Percentiles rank a stretch among this genome's conserved stretches.
These are phyloP conservation scores for Schizochytrium sp. DNA, from an alignment of 108 stramenopile species.

Conservation along the genomic window DNA sequence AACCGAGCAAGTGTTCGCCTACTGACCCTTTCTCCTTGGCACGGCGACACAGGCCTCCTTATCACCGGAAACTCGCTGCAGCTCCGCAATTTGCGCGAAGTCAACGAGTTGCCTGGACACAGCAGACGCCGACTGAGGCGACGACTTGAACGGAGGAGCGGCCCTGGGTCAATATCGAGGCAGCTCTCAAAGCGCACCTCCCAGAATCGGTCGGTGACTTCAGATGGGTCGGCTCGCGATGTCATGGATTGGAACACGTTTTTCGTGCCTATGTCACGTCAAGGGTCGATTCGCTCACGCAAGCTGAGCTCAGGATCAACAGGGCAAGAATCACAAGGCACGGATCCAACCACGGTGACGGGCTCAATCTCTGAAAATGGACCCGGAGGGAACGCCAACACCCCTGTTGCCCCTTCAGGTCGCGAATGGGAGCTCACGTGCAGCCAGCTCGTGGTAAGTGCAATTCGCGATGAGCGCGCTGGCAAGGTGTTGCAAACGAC, in stretches of 20 bases:
- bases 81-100: neutral
- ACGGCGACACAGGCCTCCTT: neutral
- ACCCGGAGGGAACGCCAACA: neutral
- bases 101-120: neutral
- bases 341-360: neutral
- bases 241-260: conserved; percentile 12
- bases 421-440: neutral
- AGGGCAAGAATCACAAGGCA: neutral
- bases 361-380: neutral
- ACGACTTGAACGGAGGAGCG: neutral
- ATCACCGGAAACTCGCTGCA: neutral
- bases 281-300: neutral
- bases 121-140: neutral
- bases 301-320: neutral
- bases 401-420: neutral
- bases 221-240: neutral
- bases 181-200: neutral
- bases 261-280: neutral
- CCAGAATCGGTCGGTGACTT: neutral
- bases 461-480: neutral
- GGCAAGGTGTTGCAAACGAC: neutral
- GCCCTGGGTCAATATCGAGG: neutral
- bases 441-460: neutral
- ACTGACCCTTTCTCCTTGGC: neutral
- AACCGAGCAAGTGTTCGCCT: neutral